Evolutionary conservation across 345 rosid genomes (phyloP).

Genomic region (Populus tremula): DNA sequence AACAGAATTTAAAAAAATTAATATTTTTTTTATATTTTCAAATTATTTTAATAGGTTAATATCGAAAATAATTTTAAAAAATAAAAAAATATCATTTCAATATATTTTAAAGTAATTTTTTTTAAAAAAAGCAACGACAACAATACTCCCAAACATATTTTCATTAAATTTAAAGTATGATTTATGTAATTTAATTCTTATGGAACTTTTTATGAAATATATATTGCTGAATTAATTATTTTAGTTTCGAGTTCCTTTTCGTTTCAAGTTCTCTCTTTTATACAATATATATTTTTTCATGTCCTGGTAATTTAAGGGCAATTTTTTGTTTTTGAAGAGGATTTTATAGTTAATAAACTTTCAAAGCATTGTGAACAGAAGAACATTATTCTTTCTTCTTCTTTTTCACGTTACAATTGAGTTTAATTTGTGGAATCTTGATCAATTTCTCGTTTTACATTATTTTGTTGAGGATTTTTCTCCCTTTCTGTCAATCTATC

Average conservation of each 20-base stretch:
- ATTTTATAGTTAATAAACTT: not conserved
- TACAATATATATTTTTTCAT: not conserved
- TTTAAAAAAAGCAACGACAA: no score
- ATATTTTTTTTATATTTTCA: no score
- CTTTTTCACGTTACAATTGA: not conserved
- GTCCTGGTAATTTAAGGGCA: not conserved
- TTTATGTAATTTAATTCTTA: not conserved
- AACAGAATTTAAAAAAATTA: no score
- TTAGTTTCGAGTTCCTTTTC: not conserved
- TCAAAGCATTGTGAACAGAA: not conserved
- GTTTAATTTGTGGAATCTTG: constrained; percentile 15
- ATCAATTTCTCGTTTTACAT: constrained; percentile 22
- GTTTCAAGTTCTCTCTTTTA: not conserved
- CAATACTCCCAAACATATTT: no score
- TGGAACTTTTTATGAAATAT: not conserved
- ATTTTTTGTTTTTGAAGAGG: no score
- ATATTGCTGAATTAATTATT: no score
- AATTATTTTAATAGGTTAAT: no score
- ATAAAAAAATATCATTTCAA: no score
- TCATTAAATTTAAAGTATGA: no score
- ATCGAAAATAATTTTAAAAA: no score
- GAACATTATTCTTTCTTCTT: not conserved
- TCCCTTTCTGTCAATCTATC: constrained; percentile 22
- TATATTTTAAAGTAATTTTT: no score
- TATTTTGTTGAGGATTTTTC: constrained; percentile 25